Percentiles rank a stretch among this genome's conserved stretches.
Conservation (phyloP, 2,329 filamentous ascomycete genomes). For the Pestalotiopsis sp. region DNA sequence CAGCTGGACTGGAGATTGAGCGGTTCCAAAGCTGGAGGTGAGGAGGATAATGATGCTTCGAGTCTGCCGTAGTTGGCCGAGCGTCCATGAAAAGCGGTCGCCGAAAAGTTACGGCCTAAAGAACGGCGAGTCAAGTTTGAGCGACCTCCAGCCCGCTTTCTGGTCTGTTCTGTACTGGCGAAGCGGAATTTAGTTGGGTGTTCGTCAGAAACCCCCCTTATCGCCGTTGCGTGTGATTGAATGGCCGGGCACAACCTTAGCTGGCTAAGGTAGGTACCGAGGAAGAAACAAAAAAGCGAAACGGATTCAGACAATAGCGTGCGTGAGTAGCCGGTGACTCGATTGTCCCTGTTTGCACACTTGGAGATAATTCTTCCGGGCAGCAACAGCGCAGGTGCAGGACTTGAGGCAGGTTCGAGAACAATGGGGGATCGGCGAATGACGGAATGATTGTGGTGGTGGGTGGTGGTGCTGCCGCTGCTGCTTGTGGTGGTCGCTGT, state of each 20-base stretch:
- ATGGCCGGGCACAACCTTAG: not conserved
- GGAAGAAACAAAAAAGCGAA: not conserved
- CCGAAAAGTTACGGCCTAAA: slow-evolving; percentile 9
- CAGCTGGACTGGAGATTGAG: slow-evolving; percentile 36
- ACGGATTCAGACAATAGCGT: not conserved
- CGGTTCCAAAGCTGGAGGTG: slow-evolving; percentile 41
- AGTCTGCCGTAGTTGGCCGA: slow-evolving; percentile 51
- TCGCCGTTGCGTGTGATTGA: not conserved
- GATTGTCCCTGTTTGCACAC: not conserved
- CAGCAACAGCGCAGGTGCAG: not conserved
- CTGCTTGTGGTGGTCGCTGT: not conserved
- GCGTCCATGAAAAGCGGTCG: slow-evolving; percentile 52
- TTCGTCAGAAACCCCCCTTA: not conserved
- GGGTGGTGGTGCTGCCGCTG: not conserved
- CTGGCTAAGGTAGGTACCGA: not conserved
- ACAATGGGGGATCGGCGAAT: slow-evolving; percentile 6
- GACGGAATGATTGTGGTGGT: not conserved
- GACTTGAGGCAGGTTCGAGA: slow-evolving; percentile 1
- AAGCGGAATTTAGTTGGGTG: not conserved
- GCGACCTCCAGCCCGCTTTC: slow-evolving; percentile 5
- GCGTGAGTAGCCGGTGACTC: not conserved
- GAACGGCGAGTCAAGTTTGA: slow-evolving; percentile 2
- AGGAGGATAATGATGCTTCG: slow-evolving; percentile 49
- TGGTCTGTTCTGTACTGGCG: not conserved
- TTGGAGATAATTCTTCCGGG: not conserved